Evolutionary conservation across 192 early-diverging fungal genomes (phyloP).

Genomic region (Coemansia sp.): DNA sequence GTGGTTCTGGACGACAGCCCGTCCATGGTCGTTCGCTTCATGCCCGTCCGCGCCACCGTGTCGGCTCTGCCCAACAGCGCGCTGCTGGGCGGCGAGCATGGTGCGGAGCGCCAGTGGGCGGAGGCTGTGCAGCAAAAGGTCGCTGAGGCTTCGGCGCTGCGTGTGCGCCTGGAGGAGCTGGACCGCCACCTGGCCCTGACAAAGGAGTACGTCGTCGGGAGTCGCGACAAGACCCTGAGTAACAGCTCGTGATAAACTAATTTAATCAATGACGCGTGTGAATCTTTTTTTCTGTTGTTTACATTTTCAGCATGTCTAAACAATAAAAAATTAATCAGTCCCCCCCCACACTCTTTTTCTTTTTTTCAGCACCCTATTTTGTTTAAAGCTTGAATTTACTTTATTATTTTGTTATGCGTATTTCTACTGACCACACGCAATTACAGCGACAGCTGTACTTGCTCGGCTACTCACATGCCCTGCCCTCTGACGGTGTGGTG

Average conservation of each 20-base stretch:
- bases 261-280: neutral
- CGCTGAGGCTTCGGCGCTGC: slow-evolving; percentile 18
- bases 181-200: slow-evolving; percentile 50
- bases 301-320: neutral
- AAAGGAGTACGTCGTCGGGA: slow-evolving; percentile 21
- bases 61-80: slow-evolving; percentile 9
- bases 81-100: neutral
- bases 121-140: slow-evolving; percentile 16
- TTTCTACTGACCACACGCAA: slow-evolving; percentile 30
- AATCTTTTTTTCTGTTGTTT: neutral
- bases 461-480: slow-evolving; percentile 45
- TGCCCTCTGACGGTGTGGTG: slow-evolving; percentile 30
- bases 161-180: slow-evolving; percentile 15
- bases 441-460: slow-evolving; percentile 52
- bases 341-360: neutral
- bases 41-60: slow-evolving; percentile 12
- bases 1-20: slow-evolving; percentile 21
- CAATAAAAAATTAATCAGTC: neutral
- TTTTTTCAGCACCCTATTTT: neutral
- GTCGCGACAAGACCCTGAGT: slow-evolving; percentile 14
- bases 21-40: slow-evolving; percentile 17
- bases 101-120: slow-evolving; percentile 30
- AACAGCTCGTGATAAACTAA: neutral
- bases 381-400: neutral
- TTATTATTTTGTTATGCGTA: slow-evolving; percentile 19